Base-by-base conservation (phyloP, 2,329 filamentous ascomycete genomes). In the Penicillium sp. region DNA sequence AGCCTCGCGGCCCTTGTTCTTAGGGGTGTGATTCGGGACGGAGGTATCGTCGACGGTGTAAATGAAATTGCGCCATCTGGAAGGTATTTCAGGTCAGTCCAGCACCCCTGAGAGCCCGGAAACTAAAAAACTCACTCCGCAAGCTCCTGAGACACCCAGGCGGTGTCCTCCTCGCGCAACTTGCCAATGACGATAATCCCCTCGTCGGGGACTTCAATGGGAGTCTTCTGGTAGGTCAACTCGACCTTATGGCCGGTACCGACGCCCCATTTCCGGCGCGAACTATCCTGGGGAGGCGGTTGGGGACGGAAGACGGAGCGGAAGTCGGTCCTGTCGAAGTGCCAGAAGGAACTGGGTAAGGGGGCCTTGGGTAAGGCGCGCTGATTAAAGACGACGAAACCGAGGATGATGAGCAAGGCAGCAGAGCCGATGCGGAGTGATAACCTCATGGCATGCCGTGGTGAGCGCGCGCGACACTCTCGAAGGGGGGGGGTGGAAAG, bases 151-250 rank as follows among this genome's bases (percentile, higher is more conserved):
- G 63, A 61, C 1, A 79, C 71, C 77, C 77, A 80, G n/a, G 67
- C 60, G 1, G 76, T 75, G 52, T 79, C 70, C 54, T 79, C 76
- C 3, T 59, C 60, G 28, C 68, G 60, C 31, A 74, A 55, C 54
- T 70, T 74, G 33, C 73, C 76, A 64, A 79, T 74, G 8, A 76
- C 69, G 44, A 76, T 70, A 13, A 69, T 66, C n/a, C 74, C 71
- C 42, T 74, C 68, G 54, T 69, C 68, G 2, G 67, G 66, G 3
- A 67, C 63, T 33, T 62, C 58, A 18, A 70, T 69, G 9, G 58
- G 57, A 3, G 62, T 68, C 5, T 57, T 64, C 36, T 68, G 62
- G 40, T 62, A 69, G 2, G 41, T 41, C 16, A 62, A n/a, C 11
- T 49, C 43, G 54, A 62, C 39, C 33, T 51, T 45, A 39, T 50